phyloP scores from a whole-genome alignment of 441 rosid genomes.

The Geranium incanum region DNA sequence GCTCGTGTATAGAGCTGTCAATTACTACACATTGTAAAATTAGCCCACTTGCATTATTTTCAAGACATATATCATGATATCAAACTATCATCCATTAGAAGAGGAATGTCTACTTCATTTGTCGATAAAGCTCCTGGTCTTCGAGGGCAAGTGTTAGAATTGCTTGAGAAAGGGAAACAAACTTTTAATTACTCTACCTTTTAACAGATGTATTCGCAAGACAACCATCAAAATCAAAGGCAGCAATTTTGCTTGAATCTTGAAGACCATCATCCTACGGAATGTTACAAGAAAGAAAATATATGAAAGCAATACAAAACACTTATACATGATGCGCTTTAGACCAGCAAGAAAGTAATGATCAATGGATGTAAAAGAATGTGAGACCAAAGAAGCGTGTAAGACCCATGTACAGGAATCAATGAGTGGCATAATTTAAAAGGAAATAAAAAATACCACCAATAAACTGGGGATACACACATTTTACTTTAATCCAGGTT shows the following conservation, averaged over 20 bases:
- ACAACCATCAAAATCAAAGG: slow-evolving; percentile 96
- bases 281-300: background rate
- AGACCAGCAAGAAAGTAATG: slow-evolving; percentile 10
- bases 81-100: too few relatives aligned
- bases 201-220: slow-evolving; percentile 76
- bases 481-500: background rate
- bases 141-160: background rate
- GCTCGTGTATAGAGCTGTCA: too few relatives aligned
- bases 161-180: slow-evolving; percentile 5
- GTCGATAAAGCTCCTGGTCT: background rate
- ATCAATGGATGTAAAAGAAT: background rate
- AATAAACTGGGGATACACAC: background rate
- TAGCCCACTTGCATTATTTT: too few relatives aligned
- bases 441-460: background rate
- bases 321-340: background rate
- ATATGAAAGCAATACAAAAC: background rate
- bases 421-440: background rate
- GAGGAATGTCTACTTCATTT: background rate
- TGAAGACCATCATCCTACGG: slow-evolving; percentile 71
- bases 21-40: too few relatives aligned
- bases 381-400: background rate
- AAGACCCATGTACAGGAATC: background rate
- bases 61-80: too few relatives aligned
- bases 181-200: slow-evolving; percentile 31
- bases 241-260: slow-evolving; percentile 78